A percentile compares a stretch with the other conserved stretches of the same genome.
Conservation (phyloP, 2,329 filamentous ascomycete genomes). For the Karstenula rhodostoma region DNA sequence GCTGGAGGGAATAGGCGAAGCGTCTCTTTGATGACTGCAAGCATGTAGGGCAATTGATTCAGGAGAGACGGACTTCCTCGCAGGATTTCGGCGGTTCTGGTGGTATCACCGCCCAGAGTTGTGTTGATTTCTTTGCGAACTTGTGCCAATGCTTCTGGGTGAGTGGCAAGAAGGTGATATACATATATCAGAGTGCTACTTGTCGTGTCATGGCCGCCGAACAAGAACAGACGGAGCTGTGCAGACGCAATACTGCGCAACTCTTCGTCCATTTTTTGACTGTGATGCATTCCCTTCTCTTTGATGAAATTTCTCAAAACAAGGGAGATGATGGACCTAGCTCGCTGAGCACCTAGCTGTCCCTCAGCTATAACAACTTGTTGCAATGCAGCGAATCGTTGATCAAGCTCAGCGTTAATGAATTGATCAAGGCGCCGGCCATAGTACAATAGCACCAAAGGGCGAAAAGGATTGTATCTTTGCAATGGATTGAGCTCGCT, state of each 20-base stretch:
- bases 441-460: conserved; percentile 21
- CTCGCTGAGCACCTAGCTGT: not conserved
- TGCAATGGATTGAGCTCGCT: conserved; percentile 19
- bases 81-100: conserved; percentile 11
- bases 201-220: conserved; percentile 49
- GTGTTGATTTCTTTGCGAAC: conserved; percentile 41
- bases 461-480: conserved; percentile 18
- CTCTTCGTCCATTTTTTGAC: not conserved
- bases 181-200: conserved; percentile 43
- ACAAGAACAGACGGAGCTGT: conserved; percentile 40
- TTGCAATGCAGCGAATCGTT: conserved; percentile 21
- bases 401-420: conserved; percentile 24
- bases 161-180: conserved; percentile 35
- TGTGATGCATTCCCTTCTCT: conserved; percentile 2
- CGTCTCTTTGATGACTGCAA: conserved; percentile 48
- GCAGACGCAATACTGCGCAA: not conserved
- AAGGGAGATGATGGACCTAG: conserved; percentile 24
- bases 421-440: conserved; percentile 23
- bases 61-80: conserved; percentile 35
- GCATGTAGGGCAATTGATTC: conserved; percentile 40
- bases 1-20: conserved; percentile 43
- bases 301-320: conserved; percentile 14
- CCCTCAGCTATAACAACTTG: not conserved
- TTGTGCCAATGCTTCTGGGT: conserved; percentile 31
- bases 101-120: conserved; percentile 36